Evolutionary conservation across 495 filamentous ascomycete species (phyloP).

Genomic region (Apodospora peruviana): DNA sequence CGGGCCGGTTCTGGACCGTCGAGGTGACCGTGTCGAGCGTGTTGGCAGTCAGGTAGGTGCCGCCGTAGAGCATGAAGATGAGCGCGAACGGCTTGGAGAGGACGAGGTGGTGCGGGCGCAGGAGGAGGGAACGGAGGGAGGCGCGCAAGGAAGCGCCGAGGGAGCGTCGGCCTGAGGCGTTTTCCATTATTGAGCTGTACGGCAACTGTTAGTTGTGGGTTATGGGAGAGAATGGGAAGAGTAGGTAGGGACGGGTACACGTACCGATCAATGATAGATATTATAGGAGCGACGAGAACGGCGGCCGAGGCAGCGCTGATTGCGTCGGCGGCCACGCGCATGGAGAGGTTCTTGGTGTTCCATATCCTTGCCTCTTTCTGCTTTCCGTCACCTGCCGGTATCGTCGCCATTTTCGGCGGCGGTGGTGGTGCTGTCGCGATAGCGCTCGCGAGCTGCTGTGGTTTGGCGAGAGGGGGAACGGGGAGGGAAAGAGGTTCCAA

Average conservation of each 20-base stretch:
- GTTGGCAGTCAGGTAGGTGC: constrained; percentile 90
- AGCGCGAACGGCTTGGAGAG: constrained; percentile 77
- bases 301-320: constrained; percentile 71
- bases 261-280: constrained; percentile 88
- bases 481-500: constrained; percentile 3
- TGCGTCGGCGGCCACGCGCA: constrained; percentile 67
- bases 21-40: constrained; percentile 74
- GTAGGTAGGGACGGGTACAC: constrained; percentile 9
- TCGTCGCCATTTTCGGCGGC: background rate
- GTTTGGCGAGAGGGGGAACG: background rate
- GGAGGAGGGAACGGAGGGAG: constrained; percentile 59
- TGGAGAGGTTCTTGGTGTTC: constrained; percentile 71
- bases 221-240: background rate
- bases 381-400: background rate
- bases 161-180: constrained; percentile 76
- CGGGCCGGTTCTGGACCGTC: constrained; percentile 52
- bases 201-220: background rate
- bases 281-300: constrained; percentile 77
- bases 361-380: constrained; percentile 36
- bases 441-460: background rate
- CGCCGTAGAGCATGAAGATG: constrained; percentile 82
- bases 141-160: constrained; percentile 60
- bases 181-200: constrained; percentile 84
- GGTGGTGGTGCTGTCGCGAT: background rate
- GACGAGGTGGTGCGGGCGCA: constrained; percentile 65